Conservation (phyloP, 1,284 basidiomycete genomes). For the Limonomyces culmigenus region DNA sequence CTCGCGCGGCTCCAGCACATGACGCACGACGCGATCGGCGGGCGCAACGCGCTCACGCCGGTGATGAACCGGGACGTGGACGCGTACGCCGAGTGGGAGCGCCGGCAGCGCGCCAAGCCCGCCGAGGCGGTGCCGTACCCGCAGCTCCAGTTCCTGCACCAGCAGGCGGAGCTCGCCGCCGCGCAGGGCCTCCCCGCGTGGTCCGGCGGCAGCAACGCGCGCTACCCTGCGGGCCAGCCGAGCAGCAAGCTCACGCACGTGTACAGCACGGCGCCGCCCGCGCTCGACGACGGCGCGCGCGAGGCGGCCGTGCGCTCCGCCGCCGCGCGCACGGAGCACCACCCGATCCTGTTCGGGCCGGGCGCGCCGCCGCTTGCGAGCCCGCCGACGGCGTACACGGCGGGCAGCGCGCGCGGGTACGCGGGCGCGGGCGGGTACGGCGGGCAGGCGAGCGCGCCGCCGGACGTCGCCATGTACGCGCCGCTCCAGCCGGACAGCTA, state of each 20-base stretch:
- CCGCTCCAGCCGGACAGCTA: conserved; percentile 64
- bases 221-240: conserved; percentile 32
- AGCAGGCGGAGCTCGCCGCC: conserved; percentile 76
- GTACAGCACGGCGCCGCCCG: conserved; percentile 47
- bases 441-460: conserved; percentile 19
- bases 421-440: conserved; percentile 39
- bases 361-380: conserved; percentile 31
- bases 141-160: conserved; percentile 78
- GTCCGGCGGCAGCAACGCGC: conserved; percentile 24
- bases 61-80: conserved; percentile 75
- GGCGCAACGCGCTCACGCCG: conserved; percentile 71
- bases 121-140: conserved; percentile 59
- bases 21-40: conserved; percentile 72
- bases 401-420: conserved; percentile 31
- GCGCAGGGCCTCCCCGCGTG: conserved; percentile 39
- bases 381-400: conserved; percentile 52
- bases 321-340: conserved; percentile 21
- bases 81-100: conserved; percentile 80
- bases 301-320: conserved; percentile 29
- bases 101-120: conserved; percentile 55
- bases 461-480: conserved; percentile 53
- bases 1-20: conserved; percentile 78
- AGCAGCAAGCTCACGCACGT: conserved; percentile 36
- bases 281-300: conserved; percentile 60
- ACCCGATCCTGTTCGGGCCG: conserved; percentile 21